These are phyloP conservation scores for Flaveria robusta DNA, from an alignment of 129 eudicot species.

Conservation along the genomic window DNA sequence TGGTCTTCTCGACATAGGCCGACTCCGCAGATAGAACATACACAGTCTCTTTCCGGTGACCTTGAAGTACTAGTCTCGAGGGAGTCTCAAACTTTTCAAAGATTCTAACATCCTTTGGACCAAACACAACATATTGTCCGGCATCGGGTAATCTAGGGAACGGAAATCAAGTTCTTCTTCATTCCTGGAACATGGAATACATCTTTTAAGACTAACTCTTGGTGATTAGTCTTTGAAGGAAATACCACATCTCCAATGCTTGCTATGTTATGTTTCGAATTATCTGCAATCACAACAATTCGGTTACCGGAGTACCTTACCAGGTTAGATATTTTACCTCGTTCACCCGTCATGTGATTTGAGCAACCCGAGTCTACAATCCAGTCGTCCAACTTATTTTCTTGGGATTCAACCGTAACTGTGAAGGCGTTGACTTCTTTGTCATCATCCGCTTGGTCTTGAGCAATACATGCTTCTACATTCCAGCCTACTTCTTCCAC, in stretches of 20 bases:
- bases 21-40: not conserved
- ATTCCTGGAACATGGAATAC: not conserved
- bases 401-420: not conserved
- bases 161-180: not conserved
- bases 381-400: not conserved
- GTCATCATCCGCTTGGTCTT: not conserved
- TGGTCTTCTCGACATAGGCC: not conserved
- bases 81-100: not conserved
- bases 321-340: not conserved
- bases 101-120: not conserved
- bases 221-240: not conserved
- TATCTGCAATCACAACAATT: not conserved
- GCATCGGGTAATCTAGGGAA: not conserved
- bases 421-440: not conserved
- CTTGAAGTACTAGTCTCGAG: not conserved
- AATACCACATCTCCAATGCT: not conserved
- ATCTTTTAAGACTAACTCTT: not conserved
- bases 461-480: not conserved
- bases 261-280: not conserved
- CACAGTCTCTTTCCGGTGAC: not conserved
- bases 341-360: not conserved
- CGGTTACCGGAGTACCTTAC: not conserved
- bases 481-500: not conserved
- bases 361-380: not conserved
- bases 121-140: not conserved